Conservation (phyloP, 148 eudicot genomes). For the Nepenthes mirabilis region DNA sequence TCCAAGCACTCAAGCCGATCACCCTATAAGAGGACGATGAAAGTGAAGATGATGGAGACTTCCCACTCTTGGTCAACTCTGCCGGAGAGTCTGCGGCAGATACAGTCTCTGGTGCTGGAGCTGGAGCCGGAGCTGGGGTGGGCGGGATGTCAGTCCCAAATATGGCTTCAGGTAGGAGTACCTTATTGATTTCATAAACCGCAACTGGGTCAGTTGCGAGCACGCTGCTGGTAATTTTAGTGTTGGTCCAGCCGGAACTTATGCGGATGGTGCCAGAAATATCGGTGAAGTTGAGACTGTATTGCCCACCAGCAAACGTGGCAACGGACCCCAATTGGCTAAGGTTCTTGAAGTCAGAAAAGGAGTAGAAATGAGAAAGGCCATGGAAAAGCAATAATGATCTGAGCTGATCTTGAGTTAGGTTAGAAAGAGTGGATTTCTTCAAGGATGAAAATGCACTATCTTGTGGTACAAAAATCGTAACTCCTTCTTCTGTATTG, state of each 20-base stretch:
- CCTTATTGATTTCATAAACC: conserved; percentile 55
- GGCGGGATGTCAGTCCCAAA: conserved; percentile 92
- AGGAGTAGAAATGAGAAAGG: conserved; percentile 62
- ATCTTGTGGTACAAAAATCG: conserved; percentile 72
- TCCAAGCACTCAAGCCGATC: conserved; percentile 15
- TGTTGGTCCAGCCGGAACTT: conserved; percentile 56
- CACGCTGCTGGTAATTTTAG: conserved; percentile 66
- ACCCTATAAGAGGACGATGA: conserved; percentile 14
- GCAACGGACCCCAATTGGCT: conserved; percentile 37
- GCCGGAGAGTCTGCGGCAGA: conserved; percentile 44
- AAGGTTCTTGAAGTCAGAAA: conserved; percentile 61
- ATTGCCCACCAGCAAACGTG: conserved; percentile 62
- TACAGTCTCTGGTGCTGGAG: conserved; percentile 48
- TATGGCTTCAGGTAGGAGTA: conserved; percentile 79
- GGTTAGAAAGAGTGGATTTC: conserved; percentile 57
- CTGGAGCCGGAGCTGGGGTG: conserved; percentile 71
- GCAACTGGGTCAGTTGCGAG: conserved; percentile 58
- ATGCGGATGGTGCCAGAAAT: conserved; percentile 41
- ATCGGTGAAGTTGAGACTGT: conserved; percentile 59
- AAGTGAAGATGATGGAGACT: conserved; percentile 20
- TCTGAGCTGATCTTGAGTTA: conserved; percentile 66
- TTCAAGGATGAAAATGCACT: conserved; percentile 49
- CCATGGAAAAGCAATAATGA: conserved; percentile 75
- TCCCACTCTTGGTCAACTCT: conserved; percentile 11
- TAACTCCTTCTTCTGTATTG: conserved; percentile 71